phyloP scores from a whole-genome alignment of 495 filamentous ascomycete species.

The Annulohypoxylon stygium region DNA sequence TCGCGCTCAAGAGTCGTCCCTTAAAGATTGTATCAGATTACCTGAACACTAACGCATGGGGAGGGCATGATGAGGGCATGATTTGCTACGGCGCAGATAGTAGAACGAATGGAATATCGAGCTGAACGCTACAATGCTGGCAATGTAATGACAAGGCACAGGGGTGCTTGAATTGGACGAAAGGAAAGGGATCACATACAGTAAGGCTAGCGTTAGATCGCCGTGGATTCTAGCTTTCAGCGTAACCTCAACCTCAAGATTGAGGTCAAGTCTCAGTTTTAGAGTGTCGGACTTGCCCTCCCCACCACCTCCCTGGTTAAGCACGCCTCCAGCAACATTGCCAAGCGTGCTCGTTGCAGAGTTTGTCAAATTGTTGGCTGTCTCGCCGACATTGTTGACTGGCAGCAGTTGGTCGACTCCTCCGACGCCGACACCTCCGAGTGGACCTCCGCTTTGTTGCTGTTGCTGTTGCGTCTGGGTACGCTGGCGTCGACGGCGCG shows the following conservation, averaged over 20 bases:
- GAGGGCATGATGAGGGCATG: constrained; percentile 40
- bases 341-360: constrained; percentile 71
- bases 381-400: constrained; percentile 73
- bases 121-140: background rate
- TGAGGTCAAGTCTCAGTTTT: constrained; percentile 81
- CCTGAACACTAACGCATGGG: constrained; percentile 21
- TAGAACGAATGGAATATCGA: constrained; percentile 37
- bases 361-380: constrained; percentile 72
- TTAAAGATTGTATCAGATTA: constrained; percentile 43
- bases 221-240: constrained; percentile 95
- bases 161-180: constrained; percentile 20
- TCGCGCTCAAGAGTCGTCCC: constrained; percentile 41
- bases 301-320: constrained; percentile 53
- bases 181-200: constrained; percentile 68
- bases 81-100: constrained; percentile 23
- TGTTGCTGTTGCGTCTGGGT: constrained; percentile 55
- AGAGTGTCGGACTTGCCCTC: constrained; percentile 78
- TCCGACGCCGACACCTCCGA: constrained; percentile 67
- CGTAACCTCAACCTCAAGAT: constrained; percentile 90
- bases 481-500: constrained; percentile 48
- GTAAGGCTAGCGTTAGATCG: constrained; percentile 84
- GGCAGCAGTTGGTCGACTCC: constrained; percentile 50
- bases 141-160: background rate
- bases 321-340: constrained; percentile 66
- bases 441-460: constrained; percentile 62